Base-by-base conservation (phyloP, 2,329 filamentous ascomycete species). In the Septoria petroselini region DNA sequence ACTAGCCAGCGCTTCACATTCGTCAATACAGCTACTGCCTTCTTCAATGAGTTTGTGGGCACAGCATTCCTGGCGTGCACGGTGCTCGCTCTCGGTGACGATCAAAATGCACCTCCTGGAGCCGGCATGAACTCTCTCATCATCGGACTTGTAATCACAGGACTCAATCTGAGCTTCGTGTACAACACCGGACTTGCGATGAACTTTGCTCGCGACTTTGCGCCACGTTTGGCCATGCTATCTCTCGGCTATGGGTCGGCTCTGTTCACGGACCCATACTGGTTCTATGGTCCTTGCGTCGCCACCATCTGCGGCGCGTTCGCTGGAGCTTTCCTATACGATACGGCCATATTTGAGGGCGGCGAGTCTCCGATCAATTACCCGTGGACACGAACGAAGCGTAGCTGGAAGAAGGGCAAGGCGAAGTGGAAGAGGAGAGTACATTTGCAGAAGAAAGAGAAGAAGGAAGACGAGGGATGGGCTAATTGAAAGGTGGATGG, bases 311-410 rank as follows among this genome's bases (percentile, higher is more conserved):
- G 56, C 3, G 76, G 74, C 0, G 69, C 69, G 0, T 65, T 76
- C 11, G 58, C 71, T 4, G 75, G 75, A 0, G 74, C 60, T 0
- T 70, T 74, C 34, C 49, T 77, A 34, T 78, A 78, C 57, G 76
- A 77, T 59, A 65, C 70, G 27, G 68, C 72, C 17, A 76, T 78
- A 46, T 78, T 78, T 57, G 73, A 72, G 1, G 62, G 63, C 4
- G 75, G 74, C 1, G 76, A 78, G 58, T 73, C 69, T 35, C 76
- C 75, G 0, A 70, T 78, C 14, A 78, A 78, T 56, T 78, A 78
- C 58, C 73, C 62, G 17, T 57, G 73, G 12, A 54, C 56, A 14
- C 53, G 61, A 8, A 63, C 61, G 33, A 60, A 61, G 46, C 49
- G 61, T 23, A 58, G 58, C 31, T 53, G 41, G n/a, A 53, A 46